phyloP scores from a whole-genome alignment of 768 basidiomycete species.

The Naganishia onofrii region DNA sequence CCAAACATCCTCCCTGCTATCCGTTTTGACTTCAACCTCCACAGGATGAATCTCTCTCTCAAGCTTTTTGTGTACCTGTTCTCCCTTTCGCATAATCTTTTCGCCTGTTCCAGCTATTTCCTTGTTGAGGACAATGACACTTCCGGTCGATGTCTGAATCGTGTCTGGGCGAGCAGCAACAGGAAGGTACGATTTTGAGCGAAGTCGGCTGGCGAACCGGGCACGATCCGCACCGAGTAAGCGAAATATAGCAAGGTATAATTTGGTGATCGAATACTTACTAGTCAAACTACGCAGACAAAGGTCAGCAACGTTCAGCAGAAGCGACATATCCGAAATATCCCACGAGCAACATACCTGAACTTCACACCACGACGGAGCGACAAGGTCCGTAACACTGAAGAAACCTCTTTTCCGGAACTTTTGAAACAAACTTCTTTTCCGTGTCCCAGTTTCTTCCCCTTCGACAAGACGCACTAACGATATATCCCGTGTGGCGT shows the following conservation, averaged over 20 bases:
- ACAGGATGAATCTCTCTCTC: conserved; percentile 69
- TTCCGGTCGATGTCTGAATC: conserved; percentile 47
- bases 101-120: conserved; percentile 48
- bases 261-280: conserved; percentile 29
- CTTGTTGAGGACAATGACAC: conserved; percentile 48
- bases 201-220: conserved; percentile 39
- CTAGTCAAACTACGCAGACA: conserved; percentile 45
- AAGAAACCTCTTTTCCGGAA: conserved; percentile 50
- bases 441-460: background rate
- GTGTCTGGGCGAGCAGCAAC: conserved; percentile 42
- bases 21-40: conserved; percentile 59
- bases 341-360: conserved; percentile 10
- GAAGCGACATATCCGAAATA: conserved; percentile 12
- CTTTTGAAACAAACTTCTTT: conserved; percentile 26
- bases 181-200: conserved; percentile 47
- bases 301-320: background rate
- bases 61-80: conserved; percentile 69
- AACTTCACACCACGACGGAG: conserved; percentile 53
- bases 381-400: conserved; percentile 53
- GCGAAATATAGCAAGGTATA: background rate
- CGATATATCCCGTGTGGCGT: background rate
- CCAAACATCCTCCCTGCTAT: conserved; percentile 69
- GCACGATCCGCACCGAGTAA: background rate
- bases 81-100: conserved; percentile 47
- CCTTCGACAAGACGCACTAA: background rate